These are phyloP conservation scores for Carpinus viminea DNA, from an alignment of 306 rosid genomes.

Conservation along the genomic window DNA sequence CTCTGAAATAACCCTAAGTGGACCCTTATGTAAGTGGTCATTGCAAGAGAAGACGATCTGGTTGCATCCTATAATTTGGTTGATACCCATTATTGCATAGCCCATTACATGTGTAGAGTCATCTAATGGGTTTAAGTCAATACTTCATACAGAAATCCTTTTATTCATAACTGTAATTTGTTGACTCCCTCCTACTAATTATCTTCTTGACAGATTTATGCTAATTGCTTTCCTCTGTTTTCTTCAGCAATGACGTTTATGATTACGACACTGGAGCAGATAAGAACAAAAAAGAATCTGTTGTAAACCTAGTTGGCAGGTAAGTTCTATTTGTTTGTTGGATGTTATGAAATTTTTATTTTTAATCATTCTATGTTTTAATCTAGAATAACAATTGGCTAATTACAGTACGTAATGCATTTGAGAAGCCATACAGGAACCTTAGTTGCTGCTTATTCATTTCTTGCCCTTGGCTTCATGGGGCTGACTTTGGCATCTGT, in stretches of 20 bases:
- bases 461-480: conserved; percentile 71
- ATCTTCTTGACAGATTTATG: conserved; percentile 4
- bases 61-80: neutral
- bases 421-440: conserved; percentile 71
- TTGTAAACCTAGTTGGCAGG: conserved; percentile 80
- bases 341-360: neutral
- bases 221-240: conserved; percentile 12
- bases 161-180: neutral
- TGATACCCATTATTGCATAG: neutral
- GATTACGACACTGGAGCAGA: conserved; percentile 95
- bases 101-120: neutral
- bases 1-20: neutral
- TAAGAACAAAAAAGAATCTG: conserved; percentile 77
- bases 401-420: conserved; percentile 33
- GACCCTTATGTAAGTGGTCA: neutral
- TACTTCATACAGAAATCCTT: neutral
- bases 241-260: conserved; percentile 78
- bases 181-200: neutral
- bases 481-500: conserved; percentile 69
- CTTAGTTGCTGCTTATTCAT: conserved; percentile 55
- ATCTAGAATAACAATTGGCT: conserved; percentile 20
- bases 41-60: neutral
- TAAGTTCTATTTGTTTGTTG: conserved; percentile 37
- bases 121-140: neutral
- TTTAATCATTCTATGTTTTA: conserved; percentile 4